phyloP scores from a whole-genome alignment of 169 alveolate genomes.

The Plasmodium relictum region DNA sequence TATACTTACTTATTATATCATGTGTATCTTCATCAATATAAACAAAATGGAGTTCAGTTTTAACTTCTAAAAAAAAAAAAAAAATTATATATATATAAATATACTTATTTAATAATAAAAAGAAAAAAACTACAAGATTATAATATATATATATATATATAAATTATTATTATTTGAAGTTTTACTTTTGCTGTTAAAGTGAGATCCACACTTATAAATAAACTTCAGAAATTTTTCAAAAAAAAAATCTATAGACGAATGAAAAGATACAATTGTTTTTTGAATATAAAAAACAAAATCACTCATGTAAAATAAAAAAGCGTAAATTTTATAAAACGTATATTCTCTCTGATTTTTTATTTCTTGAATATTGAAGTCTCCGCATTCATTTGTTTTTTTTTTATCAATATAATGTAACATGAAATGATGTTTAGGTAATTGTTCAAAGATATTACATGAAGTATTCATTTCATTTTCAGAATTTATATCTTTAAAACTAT shows the following conservation, averaged over 20 bases:
- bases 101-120: not conserved
- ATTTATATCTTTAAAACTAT: not conserved
- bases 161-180: not conserved
- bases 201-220: not conserved
- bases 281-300: conserved; percentile 6
- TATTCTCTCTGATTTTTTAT: conserved; percentile 7
- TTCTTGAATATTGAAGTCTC: conserved; percentile 21
- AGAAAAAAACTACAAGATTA: too few relatives aligned
- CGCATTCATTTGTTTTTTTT: conserved; percentile 20
- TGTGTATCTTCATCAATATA: conserved; percentile 8
- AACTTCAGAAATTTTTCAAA: conserved; percentile 2
- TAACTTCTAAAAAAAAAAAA: not conserved
- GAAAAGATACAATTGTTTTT: conserved; percentile 13
- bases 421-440: not conserved
- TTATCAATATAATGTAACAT: conserved; percentile 1
- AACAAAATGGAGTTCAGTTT: conserved; percentile 5
- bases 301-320: conserved; percentile 14
- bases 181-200: not conserved
- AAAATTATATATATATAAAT: not conserved
- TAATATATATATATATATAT: not conserved
- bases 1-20: conserved; percentile 5
- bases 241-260: conserved; percentile 5
- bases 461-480: not conserved
- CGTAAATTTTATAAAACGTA: not conserved
- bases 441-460: not conserved